Evolutionary conservation across 495 filamentous ascomycete genomes (phyloP).

Genomic region (Clohesyomyces aquaticus): DNA sequence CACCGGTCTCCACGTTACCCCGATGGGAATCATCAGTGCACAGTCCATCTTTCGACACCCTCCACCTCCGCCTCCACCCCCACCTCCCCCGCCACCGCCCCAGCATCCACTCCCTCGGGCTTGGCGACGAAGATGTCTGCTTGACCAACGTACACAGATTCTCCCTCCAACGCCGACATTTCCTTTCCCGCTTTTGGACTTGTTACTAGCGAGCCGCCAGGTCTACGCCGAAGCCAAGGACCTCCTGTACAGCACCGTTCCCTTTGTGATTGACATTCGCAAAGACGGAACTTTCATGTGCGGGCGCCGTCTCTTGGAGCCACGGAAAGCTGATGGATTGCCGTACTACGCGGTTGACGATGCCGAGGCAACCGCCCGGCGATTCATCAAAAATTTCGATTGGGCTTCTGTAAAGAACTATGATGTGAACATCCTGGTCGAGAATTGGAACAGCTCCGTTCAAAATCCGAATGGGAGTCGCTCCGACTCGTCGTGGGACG

Average conservation of each 20-base stretch:
- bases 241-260: conserved; percentile 29
- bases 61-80: not conserved
- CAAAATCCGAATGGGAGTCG: not conserved
- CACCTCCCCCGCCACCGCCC: not conserved
- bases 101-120: not conserved
- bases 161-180: not conserved
- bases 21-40: too few species aligned
- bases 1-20: too few species aligned
- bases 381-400: conserved; percentile 31
- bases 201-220: conserved; percentile 31
- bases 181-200: conserved; percentile 9
- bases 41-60: not conserved
- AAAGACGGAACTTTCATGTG: conserved; percentile 40
- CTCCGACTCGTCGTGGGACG: conserved; percentile 23
- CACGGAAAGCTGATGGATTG: conserved; percentile 25
- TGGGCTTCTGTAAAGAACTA: conserved; percentile 37
- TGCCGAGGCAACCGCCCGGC: conserved; percentile 3
- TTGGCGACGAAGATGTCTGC: too few species aligned
- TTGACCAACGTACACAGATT: too few species aligned
- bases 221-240: conserved; percentile 32
- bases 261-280: conserved; percentile 36
- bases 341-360: conserved; percentile 17
- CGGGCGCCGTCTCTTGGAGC: conserved; percentile 30
- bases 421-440: conserved; percentile 35
- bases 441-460: conserved; percentile 22